Conservation (phyloP, 305 asterid genomes). For the Fraxinus nigra region DNA sequence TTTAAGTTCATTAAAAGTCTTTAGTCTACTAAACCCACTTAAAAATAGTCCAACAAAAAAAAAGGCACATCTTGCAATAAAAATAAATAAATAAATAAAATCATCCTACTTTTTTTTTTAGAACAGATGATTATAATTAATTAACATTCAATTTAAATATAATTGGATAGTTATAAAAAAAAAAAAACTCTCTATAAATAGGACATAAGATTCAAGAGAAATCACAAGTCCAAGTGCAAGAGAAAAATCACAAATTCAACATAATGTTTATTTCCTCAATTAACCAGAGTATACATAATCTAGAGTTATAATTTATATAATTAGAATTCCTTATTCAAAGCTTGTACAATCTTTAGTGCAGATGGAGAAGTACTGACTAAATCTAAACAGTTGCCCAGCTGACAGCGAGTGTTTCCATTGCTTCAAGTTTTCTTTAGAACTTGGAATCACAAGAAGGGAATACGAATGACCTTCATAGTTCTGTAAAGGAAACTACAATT, state of each 20-base stretch:
- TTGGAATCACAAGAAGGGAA: slow-evolving; percentile 23
- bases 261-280: background rate
- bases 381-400: background rate
- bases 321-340: background rate
- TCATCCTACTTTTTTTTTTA: too few species aligned
- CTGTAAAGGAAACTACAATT: background rate
- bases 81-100: too few species aligned
- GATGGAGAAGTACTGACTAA: background rate
- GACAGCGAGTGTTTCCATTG: slow-evolving; percentile 6
- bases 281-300: background rate
- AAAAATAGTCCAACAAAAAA: too few species aligned
- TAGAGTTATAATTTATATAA: background rate
- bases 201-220: background rate
- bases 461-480: background rate
- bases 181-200: background rate
- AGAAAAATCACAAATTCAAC: background rate
- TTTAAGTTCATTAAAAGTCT: background rate
- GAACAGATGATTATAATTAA: too few species aligned
- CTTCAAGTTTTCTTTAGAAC: slow-evolving; percentile 31
- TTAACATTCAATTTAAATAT: too few species aligned
- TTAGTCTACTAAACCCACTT: too few species aligned
- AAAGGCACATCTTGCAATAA: too few species aligned
- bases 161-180: background rate
- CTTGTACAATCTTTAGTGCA: background rate
- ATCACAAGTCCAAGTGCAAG: background rate